phyloP scores from a whole-genome alignment of 2,329 filamentous ascomycete species.

The Diaporthe caulivora region DNA sequence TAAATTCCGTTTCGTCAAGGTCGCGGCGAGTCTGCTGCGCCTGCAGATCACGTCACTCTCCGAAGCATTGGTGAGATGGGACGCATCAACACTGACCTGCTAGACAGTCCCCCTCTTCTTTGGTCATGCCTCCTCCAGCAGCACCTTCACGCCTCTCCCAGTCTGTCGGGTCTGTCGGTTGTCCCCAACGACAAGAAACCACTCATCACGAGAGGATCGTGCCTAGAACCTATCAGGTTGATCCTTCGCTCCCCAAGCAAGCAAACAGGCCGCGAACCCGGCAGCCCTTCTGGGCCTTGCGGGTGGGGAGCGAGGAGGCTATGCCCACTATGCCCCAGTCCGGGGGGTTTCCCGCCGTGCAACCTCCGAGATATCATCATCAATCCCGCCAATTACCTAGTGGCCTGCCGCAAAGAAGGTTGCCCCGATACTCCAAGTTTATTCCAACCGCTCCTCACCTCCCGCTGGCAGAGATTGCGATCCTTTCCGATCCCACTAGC shows the following conservation, averaged over 20 bases:
- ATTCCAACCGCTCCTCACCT: constrained; percentile 24
- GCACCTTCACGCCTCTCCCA: not conserved
- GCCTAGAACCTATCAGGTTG: constrained; percentile 7
- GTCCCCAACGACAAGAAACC: constrained; percentile 18
- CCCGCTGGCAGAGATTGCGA: constrained; percentile 25
- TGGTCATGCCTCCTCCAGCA: not conserved
- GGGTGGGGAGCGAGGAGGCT: constrained; percentile 13
- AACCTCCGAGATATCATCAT: constrained; percentile 20
- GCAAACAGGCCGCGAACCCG: not conserved
- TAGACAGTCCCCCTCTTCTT: not conserved
- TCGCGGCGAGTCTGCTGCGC: constrained; percentile 21
- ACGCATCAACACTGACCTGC: not conserved
- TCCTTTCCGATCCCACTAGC: constrained; percentile 9
- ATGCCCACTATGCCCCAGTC: constrained; percentile 30
- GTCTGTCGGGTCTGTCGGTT: constrained; percentile 10
- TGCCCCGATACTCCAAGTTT: constrained; percentile 24
- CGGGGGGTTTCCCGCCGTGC: constrained; percentile 28
- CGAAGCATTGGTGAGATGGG: not conserved
- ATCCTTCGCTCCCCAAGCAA: constrained; percentile 5
- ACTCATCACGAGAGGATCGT: constrained; percentile 8
- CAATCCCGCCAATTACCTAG: constrained; percentile 28
- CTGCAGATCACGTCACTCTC: constrained; percentile 14
- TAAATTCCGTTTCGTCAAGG: constrained; percentile 15
- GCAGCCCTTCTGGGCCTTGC: not conserved
- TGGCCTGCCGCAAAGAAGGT: constrained; percentile 17